Evolutionary conservation across 495 filamentous ascomycete species (phyloP).

Genomic region (Penicillium canescens): DNA sequence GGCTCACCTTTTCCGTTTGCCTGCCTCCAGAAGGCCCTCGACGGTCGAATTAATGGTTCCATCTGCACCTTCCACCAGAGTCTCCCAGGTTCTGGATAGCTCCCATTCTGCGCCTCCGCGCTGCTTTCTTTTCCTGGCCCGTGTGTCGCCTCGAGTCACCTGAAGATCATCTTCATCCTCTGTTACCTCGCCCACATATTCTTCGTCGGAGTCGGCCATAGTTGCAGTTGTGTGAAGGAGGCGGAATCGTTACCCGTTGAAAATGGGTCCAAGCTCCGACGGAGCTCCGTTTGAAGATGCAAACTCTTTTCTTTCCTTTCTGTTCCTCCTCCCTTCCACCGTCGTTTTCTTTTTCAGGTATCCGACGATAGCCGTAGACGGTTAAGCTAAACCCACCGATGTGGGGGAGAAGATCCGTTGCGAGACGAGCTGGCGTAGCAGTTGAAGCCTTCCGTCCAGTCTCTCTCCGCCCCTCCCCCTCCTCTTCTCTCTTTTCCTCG

Average conservation of each 20-base stretch:
- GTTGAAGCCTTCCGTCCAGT: constrained; percentile 22
- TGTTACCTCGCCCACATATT: constrained; percentile 75
- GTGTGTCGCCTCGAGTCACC: constrained; percentile 45
- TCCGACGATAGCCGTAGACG: constrained; percentile 31
- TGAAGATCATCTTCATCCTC: constrained; percentile 80
- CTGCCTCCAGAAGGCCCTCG: constrained; percentile 66
- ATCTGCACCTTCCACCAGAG: constrained; percentile 69
- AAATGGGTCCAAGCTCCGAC: constrained; percentile 66
- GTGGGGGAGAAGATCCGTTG: constrained; percentile 44
- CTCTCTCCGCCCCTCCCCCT: constrained; percentile 31
- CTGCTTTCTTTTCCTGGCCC: constrained; percentile 50
- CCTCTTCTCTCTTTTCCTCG: constrained; percentile 23
- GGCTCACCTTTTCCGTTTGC: constrained; percentile 71
- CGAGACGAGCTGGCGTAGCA: constrained; percentile 31
- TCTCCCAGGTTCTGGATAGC: constrained; percentile 61
- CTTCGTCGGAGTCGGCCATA: constrained; percentile 69
- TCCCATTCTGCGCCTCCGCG: constrained; percentile 60
- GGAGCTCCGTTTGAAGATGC: constrained; percentile 26
- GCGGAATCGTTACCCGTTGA: constrained; percentile 20
- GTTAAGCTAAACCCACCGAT: constrained; percentile 21
- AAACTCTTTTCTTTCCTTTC: background rate
- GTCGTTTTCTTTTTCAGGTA: background rate
- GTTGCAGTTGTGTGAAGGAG: background rate
- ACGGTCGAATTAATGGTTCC: constrained; percentile 71
- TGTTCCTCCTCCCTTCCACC: background rate